Base-by-base conservation (phyloP, 495 filamentous ascomycete species). In the Daldinia grandis region DNA sequence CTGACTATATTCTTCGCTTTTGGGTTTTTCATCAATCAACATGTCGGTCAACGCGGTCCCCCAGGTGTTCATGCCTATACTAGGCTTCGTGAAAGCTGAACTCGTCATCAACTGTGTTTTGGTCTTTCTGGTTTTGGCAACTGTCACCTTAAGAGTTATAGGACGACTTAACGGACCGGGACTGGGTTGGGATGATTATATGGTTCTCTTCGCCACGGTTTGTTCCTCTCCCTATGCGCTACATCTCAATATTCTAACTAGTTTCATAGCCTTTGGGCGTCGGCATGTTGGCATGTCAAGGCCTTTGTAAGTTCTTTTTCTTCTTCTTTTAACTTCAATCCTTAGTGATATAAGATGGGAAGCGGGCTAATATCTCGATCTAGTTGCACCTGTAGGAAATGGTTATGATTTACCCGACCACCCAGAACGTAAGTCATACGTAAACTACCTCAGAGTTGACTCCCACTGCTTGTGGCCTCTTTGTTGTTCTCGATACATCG, bases 321-420 rank as follows among this genome's bases (percentile, higher is more conserved):
- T 1, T 33, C 7, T 33, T 35, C 4, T 31, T 31, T 12, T 24
- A 0, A 62, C 19, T 30, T 50, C 25, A 6, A 53, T 17, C 3
- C 19, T 49, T 3, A 25, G 15, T 12, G 8, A 3, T 27, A n/a
- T 56, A 4, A 44, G 14, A 47, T 33, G 15, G 3, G 28, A 63
- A 24, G 25, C 33, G 25, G 30, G 35, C 40, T 51, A 1, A 10
- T 27, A 10, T n/a, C 1, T 28, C 12, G 37, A 54, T 40, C 8
- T 17, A 72, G 69, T 65, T 54, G 60, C 69, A 5, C 64, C 58
- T 17, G 2, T 69, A 44, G 69, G 69, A 47, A 65, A 65, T 24
- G 69, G 69, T 2, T 72, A 69, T 10, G 7, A 53, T 24, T 24
- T 69, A 14, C 1, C 33, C 2, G 58, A 50, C 38, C 17, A 66